Evolutionary conservation across 129 eudicot genomes (phyloP).

Genomic region (Solidago caesia): DNA sequence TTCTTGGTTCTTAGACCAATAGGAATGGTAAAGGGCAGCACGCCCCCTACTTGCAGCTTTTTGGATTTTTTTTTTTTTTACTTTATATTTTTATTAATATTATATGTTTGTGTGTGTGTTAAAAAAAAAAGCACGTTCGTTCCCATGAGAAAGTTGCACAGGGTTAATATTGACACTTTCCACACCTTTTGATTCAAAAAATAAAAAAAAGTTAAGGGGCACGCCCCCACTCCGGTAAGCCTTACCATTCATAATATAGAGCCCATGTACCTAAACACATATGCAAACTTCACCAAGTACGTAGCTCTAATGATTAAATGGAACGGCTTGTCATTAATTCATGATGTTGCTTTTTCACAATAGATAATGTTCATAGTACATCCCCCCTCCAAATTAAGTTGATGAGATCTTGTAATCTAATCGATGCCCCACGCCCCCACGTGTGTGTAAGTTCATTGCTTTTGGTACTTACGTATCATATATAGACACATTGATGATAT

Average conservation of each 20-base stretch:
- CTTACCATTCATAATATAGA: constrained; percentile 2
- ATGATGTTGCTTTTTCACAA: neutral
- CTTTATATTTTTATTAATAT: no score
- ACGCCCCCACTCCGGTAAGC: no score
- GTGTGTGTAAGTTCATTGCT: constrained; percentile 9
- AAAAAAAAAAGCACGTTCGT: no score
- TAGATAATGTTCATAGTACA: neutral
- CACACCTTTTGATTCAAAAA: no score
- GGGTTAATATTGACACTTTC: no score
- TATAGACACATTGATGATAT: neutral
- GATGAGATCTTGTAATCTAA: constrained; percentile 21
- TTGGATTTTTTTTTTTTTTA: no score
- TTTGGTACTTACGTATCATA: neutral
- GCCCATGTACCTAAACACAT: neutral
- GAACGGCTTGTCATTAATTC: constrained; percentile 8
- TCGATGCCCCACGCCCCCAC: neutral
- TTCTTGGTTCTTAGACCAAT: no score
- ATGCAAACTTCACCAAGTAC: constrained; percentile 11
- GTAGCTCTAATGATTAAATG: neutral
- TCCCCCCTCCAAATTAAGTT: constrained; percentile 14
- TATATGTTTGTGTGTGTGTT: no score
- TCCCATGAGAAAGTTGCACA: no score
- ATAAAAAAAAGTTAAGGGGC: no score
- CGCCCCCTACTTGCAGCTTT: no score
- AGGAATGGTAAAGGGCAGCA: no score